Conservation (phyloP, 148 eudicot genomes). For the Heliamphora exappendiculata region DNA sequence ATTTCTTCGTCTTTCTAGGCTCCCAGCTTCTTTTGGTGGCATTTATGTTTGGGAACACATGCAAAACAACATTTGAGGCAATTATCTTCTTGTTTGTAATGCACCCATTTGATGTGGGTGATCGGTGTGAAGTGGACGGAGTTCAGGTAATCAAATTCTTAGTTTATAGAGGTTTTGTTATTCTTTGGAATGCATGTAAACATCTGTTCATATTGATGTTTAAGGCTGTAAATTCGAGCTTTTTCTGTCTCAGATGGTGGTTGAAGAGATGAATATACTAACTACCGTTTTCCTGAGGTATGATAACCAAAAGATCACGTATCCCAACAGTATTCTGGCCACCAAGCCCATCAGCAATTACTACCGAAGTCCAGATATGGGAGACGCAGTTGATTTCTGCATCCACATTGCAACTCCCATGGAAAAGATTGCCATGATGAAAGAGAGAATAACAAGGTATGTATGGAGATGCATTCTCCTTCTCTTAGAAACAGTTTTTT, state of each 20-base stretch:
- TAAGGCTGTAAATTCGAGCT: neutral
- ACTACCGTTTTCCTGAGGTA: conserved; percentile 17
- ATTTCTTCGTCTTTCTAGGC: conserved; percentile 31
- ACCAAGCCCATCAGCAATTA: conserved; percentile 31
- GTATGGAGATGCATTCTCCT: neutral
- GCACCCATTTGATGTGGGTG: too few relatives aligned
- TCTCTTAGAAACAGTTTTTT: neutral
- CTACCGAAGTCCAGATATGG: conserved; percentile 37
- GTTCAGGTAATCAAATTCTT: conserved; percentile 26
- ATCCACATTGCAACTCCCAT: conserved; percentile 25
- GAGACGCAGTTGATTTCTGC: conserved; percentile 26
- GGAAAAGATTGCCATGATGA: conserved; percentile 24
- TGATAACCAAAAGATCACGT: conserved; percentile 23
- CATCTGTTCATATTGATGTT: neutral
- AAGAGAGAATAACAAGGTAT: conserved; percentile 28
- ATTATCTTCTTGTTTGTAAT: conserved; percentile 40
- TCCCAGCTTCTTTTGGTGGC: conserved; percentile 36
- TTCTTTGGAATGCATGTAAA: neutral
- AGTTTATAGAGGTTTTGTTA: too few relatives aligned
- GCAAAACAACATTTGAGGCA: conserved; percentile 43
- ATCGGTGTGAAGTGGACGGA: conserved; percentile 39
- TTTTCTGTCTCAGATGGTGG: conserved; percentile 25
- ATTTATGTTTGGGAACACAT: conserved; percentile 44
- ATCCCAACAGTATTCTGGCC: conserved; percentile 27
- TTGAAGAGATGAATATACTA: conserved; percentile 38